Base-by-base conservation (phyloP, 345 rosid genomes). In the Populus tremula region DNA sequence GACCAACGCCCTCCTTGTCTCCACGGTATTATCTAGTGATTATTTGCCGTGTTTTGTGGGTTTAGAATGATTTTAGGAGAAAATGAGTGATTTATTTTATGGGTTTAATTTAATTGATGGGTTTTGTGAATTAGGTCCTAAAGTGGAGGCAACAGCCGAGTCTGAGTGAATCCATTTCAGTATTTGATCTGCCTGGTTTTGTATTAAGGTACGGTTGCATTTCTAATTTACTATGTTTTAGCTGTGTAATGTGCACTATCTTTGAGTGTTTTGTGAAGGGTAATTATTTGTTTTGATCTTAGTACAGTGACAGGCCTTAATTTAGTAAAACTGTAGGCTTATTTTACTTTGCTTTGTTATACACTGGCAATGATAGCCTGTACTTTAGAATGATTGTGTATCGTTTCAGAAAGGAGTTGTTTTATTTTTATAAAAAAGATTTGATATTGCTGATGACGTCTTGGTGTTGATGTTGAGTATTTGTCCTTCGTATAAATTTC, bases 1-100 rank as follows among this genome's bases (percentile, higher is more conserved):
- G 99, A 96, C 54, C 94, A 92, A 66, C 99, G 99, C 27, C 99
- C 94, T 71, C 90, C 87, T 21, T 88, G 92, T 29, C 92, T 92
- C 45, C 99, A 96, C 83, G 99, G 98, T 93, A 61, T 23, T 50
- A 7, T 29, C 56, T 14, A n/a, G 2, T n/a, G 8, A 67, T 6
- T 41, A 39, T 21, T 39, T 38, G 13, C 7, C 65, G 56, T 43
- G 35, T 16, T 17, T 35, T 16, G 59, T 23, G 14, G 1, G 38
- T 74, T 29, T 43, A 11, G 12, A 38, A 20, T 49, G 47, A 33
- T 50, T 50, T 50, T 45, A 5, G 8, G 5, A 38, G 56, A 47
- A 29, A n/a, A 49, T 47, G 8, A 54, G 11, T 41, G 29, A 16
- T 27, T 41, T 16, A 49, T 5, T 7, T 20, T 43, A 29, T 21